phyloP scores from a whole-genome alignment of 208 protist species.

The Acanthamoeba divionensis region DNA sequence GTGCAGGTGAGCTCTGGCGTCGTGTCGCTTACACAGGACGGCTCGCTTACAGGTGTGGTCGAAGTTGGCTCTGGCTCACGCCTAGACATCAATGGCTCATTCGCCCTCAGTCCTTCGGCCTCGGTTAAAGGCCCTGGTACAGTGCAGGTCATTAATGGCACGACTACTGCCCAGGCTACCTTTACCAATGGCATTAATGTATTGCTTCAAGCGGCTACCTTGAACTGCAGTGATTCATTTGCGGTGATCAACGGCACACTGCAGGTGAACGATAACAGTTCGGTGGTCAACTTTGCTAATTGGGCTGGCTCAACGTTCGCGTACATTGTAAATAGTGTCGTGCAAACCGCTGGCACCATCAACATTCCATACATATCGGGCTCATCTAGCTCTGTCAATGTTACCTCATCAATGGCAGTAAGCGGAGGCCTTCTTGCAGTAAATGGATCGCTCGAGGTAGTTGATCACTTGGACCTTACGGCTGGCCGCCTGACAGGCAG shows the following conservation, averaged over 20 bases:
- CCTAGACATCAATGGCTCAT: neutral
- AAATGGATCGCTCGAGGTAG: neutral
- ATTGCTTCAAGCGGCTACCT: neutral
- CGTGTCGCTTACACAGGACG: neutral
- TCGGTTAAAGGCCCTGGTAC: no score
- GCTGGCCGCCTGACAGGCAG: conserved; percentile 7
- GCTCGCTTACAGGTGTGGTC: neutral
- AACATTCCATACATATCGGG: neutral
- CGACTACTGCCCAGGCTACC: no score
- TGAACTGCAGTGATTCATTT: neutral
- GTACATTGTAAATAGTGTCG: neutral
- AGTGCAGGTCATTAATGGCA: no score
- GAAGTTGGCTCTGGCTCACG: neutral
- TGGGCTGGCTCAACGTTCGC: neutral
- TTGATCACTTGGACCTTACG: conserved; percentile 35
- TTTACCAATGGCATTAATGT: conserved; percentile 7
- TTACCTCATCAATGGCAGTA: neutral
- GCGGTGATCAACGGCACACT: neutral
- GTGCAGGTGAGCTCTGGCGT: neutral
- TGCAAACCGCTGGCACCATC: neutral
- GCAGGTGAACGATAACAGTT: neutral
- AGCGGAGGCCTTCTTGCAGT: conserved; percentile 19
- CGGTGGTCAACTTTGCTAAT: conserved; percentile 3
- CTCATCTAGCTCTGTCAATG: no score
- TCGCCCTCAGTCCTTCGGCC: neutral